Evolutionary conservation across 768 basidiomycete species (phyloP).

Genomic region (Dioszegia crocea): DNA sequence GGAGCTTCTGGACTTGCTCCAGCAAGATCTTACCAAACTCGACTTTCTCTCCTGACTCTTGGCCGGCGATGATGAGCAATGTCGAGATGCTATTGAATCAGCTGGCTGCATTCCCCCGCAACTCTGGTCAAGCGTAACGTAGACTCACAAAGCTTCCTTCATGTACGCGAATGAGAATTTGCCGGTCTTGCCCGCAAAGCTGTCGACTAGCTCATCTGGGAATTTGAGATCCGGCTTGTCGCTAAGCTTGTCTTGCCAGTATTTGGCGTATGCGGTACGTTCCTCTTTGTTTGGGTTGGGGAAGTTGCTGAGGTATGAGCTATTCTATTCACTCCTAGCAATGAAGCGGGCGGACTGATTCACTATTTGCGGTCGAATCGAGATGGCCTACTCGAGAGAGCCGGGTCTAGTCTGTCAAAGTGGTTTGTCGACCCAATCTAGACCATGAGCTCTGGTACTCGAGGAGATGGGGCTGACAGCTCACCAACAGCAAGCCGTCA

Average conservation of each 20-base stretch:
- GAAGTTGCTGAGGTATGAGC: constrained; percentile 58
- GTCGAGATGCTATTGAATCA: constrained; percentile 60
- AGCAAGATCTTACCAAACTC: constrained; percentile 58
- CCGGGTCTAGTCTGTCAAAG: constrained; percentile 72
- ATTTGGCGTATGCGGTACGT: constrained; percentile 64
- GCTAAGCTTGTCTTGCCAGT: constrained; percentile 75
- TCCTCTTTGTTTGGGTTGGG: constrained; percentile 65
- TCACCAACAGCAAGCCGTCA: constrained; percentile 69
- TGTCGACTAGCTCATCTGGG: constrained; percentile 62
- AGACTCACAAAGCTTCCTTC: constrained; percentile 77
- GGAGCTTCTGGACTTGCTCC: constrained; percentile 60
- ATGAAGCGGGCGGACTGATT: constrained; percentile 40
- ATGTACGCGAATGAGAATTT: constrained; percentile 81
- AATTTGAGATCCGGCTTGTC: constrained; percentile 63
- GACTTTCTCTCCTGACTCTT: constrained; percentile 52
- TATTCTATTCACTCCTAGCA: neutral
- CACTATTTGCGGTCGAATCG: constrained; percentile 84
- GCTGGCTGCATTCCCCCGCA: too few relatives aligned
- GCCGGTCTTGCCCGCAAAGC: constrained; percentile 61
- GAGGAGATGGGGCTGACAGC: neutral
- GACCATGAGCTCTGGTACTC: neutral
- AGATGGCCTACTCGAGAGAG: constrained; percentile 70
- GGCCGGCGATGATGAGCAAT: constrained; percentile 61
- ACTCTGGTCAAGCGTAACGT: neutral
- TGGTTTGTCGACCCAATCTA: constrained; percentile 63